Evolutionary conservation across 179 eudicot species (phyloP), one percentile per base, ranked within the genome.

Genomic region (Beta corolliflora): DNA sequence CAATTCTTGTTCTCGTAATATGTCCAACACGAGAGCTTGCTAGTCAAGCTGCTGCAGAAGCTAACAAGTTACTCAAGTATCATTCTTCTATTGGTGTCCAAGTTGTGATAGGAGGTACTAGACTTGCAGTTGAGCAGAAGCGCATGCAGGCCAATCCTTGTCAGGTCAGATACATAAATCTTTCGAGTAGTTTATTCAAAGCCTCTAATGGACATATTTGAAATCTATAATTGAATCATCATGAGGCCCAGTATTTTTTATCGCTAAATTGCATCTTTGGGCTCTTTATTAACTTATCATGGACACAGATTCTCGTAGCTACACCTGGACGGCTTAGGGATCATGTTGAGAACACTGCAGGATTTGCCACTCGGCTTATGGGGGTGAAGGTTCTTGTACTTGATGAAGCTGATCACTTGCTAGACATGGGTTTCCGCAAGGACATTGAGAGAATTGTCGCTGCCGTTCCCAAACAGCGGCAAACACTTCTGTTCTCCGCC

Each of bases 1-100:
- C 98, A 71, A 91, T 94, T 84, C 77, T 83, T 79, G 99, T 95
- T 84, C 98, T 95, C 76, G 94, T 95, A 48, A 84, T 95, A 78
- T 95, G 98, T 87, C 99, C 99, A 75, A 95, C 99, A 48, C 83
- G 99, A 61, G 99, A 95, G 92, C 97, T 95, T 78, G 99, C 99
- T 71, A 87, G 77, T 88, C 99, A 95, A 84, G 98, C 98, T 81
- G 91, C 98, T 85, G 75, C 89, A 56, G 99, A 95, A 89, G 98
- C 97, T 82, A 89, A 91, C 73, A 88, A 54, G 0, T 83, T 95
- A 83, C 86, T 94, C 71, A 95, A 95, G 85, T 94, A 91, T 90
- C 99, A 95, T 89, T 87, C 98, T 75, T 88, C 99, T 21, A 78
- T 91, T 80, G 97, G 98, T 46, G 93, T 91, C 78, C 98, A 95